Conservation (phyloP, 2,329 filamentous ascomycete genomes). For the Cytospora piceicola region DNA sequence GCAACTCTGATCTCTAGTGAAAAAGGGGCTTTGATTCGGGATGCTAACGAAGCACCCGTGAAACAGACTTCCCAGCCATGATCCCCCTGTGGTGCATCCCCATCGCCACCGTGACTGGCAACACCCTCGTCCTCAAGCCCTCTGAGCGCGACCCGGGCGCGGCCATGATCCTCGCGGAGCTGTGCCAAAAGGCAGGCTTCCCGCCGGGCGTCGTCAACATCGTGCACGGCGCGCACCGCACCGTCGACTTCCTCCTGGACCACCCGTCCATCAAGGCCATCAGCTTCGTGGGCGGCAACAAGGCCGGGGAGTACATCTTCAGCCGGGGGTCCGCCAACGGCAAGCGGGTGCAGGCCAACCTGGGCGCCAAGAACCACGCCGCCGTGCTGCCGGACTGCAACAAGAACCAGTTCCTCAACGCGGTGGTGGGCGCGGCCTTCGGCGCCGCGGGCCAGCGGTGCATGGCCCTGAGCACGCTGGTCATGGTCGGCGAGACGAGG, state of each 20-base stretch:
- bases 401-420: constrained; percentile 87
- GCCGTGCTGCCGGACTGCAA: constrained; percentile 84
- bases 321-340: constrained; percentile 77
- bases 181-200: constrained; percentile 79
- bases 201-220: constrained; percentile 82
- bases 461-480: constrained; percentile 83
- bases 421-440: constrained; percentile 81
- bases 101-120: constrained; percentile 81
- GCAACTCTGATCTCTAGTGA: not conserved
- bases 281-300: constrained; percentile 85
- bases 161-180: constrained; percentile 82
- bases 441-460: constrained; percentile 84
- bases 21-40: too few species aligned
- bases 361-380: constrained; percentile 88
- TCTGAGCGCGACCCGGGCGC: constrained; percentile 85
- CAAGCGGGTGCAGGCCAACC: constrained; percentile 86
- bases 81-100: constrained; percentile 91
- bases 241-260: constrained; percentile 86
- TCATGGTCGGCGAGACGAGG: constrained; percentile 84
- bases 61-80: constrained; percentile 83
- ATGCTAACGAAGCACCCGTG: not conserved
- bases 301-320: constrained; percentile 88
- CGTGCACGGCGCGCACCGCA: constrained; percentile 77
- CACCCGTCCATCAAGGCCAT: constrained; percentile 85
- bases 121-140: constrained; percentile 83